Percentiles rank a stretch among this genome's conserved stretches.
Evolutionary conservation across 306 rosid genomes (phyloP).

Genomic region (Canavalia gladiata): DNA sequence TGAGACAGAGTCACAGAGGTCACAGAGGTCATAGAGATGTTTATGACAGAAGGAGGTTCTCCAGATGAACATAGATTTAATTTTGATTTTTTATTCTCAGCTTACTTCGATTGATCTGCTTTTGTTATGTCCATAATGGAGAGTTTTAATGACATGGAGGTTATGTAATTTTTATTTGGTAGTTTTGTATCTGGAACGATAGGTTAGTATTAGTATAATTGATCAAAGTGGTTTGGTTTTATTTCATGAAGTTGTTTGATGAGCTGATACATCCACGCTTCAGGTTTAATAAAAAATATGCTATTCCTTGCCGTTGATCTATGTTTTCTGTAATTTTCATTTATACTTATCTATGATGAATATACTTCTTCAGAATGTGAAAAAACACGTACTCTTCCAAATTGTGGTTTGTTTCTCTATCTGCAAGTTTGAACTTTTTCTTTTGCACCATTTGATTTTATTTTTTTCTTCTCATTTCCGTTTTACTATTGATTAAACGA

Average conservation of each 20-base stretch:
- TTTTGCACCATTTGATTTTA: neutral
- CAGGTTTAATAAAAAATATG: neutral
- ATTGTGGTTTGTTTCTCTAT: neutral
- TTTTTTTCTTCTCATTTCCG: neutral
- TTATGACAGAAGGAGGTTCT: constrained; percentile 47
- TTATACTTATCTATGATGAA: neutral
- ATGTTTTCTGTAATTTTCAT: neutral
- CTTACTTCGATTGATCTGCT: neutral
- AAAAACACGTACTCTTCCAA: neutral
- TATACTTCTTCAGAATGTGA: neutral
- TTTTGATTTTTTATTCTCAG: neutral
- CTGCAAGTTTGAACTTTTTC: neutral
- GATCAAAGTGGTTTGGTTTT: constrained; percentile 32
- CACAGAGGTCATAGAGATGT: constrained; percentile 32
- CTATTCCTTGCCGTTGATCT: neutral
- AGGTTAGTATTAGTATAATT: neutral
- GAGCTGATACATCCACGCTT: neutral
- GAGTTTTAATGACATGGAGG: neutral
- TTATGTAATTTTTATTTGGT: neutral
- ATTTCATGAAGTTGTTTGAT: neutral
- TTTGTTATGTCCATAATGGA: too few species aligned
- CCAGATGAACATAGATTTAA: constrained; percentile 53
- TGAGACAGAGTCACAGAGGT: constrained; percentile 27
- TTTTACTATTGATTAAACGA: neutral
- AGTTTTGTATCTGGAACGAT: constrained; percentile 3